Conservation (phyloP, 2,329 filamentous ascomycete species). For the Colletotrichum phormii region DNA sequence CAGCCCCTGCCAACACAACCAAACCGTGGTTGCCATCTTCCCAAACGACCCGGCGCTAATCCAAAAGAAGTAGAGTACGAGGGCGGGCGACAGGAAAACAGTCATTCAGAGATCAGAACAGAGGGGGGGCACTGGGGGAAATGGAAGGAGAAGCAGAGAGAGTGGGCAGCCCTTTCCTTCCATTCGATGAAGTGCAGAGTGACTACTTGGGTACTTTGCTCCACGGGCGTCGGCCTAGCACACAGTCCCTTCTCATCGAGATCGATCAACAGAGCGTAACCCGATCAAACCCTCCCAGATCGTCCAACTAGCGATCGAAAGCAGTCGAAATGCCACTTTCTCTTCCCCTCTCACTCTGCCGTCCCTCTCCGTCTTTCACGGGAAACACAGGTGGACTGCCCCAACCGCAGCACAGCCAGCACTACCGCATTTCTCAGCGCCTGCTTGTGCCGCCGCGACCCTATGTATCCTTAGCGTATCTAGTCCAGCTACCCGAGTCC, state of each 20-base stretch:
- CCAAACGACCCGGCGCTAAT: background rate
- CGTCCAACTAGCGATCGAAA: slow-evolving; percentile 37
- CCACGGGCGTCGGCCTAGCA: slow-evolving; percentile 8
- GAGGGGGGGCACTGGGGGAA: background rate
- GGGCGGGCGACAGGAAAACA: background rate
- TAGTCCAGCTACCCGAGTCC: background rate
- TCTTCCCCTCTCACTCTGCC: slow-evolving; percentile 15
- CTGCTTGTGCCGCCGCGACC: background rate
- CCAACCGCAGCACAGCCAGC: background rate
- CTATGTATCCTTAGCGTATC: background rate
- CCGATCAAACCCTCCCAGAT: slow-evolving; percentile 38
- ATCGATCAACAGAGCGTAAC: slow-evolving; percentile 40
- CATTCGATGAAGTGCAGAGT: slow-evolving; percentile 7
- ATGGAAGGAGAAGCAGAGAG: background rate
- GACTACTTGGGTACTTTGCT: slow-evolving; percentile 15
- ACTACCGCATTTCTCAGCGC: background rate
- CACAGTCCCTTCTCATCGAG: slow-evolving; percentile 36
- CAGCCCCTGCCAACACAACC: background rate
- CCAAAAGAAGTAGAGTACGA: slow-evolving; percentile 15
- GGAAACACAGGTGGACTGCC: background rate
- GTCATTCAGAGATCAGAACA: background rate
- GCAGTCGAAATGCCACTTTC: slow-evolving; percentile 33
- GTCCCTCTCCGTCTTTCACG: background rate
- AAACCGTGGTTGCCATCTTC: background rate
- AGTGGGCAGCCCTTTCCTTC: slow-evolving; percentile 5